These are phyloP conservation scores for Larix sibirica DNA, from an alignment of 83 land plant genomes.

Conservation along the genomic window DNA sequence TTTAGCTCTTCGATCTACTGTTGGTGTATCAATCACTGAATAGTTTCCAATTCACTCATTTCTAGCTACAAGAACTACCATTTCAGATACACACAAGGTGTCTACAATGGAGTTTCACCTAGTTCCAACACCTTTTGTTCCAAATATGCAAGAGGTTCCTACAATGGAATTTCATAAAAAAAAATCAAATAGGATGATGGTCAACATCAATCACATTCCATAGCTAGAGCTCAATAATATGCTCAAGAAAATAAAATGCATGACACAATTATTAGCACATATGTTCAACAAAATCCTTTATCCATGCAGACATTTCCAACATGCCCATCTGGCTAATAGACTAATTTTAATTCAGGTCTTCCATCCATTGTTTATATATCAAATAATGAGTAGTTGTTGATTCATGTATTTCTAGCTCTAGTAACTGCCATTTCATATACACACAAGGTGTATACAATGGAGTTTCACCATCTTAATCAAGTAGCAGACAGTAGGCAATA, in stretches of 20 bases:
- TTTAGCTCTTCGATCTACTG: not conserved
- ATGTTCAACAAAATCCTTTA: too few species aligned
- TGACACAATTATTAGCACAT: too few species aligned
- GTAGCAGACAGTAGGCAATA: not conserved
- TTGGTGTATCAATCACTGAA: not conserved
- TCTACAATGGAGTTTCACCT: not conserved
- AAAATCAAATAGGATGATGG: not conserved
- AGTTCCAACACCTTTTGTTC: not conserved
- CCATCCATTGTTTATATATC: not conserved
- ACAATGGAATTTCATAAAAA: not conserved
- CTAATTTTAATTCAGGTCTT: not conserved
- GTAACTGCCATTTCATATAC: not conserved
- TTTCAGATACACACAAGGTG: not conserved
- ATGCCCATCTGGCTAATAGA: too few species aligned
- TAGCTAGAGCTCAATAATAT: too few species aligned
- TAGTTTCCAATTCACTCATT: not conserved
- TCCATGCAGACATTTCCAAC: too few species aligned
- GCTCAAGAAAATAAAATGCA: too few species aligned
- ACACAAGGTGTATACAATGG: not conserved
- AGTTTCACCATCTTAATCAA: conserved; percentile 3
- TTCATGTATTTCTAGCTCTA: not conserved
- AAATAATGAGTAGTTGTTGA: not conserved
- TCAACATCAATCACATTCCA: not conserved
- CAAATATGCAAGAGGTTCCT: not conserved
- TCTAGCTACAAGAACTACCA: not conserved